Evolutionary conservation across 306 rosid species (phyloP).

Genomic region (Dryas drummondii): DNA sequence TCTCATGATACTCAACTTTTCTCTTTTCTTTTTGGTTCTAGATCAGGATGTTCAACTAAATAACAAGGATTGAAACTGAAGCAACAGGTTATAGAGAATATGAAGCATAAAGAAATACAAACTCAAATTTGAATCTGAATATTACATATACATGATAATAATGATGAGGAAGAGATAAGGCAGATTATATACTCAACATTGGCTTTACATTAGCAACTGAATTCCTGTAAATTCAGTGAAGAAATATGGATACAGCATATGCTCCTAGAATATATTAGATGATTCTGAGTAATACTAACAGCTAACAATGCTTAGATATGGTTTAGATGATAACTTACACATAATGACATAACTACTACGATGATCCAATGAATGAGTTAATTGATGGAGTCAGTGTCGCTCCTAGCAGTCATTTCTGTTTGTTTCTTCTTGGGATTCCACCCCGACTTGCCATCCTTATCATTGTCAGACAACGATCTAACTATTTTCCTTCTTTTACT

Average conservation of each 20-base stretch:
- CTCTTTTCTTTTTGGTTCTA: background rate
- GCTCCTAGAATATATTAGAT: background rate
- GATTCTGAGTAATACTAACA: background rate
- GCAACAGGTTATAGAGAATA: background rate
- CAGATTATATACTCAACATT: background rate
- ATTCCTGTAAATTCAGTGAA: background rate
- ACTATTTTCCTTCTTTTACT: conserved; percentile 65
- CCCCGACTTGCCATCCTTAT: conserved; percentile 30
- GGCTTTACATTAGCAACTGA: background rate
- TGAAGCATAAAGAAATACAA: background rate
- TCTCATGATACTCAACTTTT: background rate
- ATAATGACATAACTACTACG: background rate
- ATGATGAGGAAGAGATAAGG: background rate
- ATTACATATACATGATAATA: background rate
- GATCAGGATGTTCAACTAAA: conserved; percentile 2
- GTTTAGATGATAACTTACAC: conserved; percentile 8
- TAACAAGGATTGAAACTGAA: background rate
- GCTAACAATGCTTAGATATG: background rate
- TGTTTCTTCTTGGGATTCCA: conserved; percentile 9
- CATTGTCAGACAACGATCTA: conserved; percentile 32
- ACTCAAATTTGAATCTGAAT: background rate
- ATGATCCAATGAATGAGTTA: conserved; percentile 6
- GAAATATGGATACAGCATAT: background rate
- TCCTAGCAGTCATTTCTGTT: conserved; percentile 18
- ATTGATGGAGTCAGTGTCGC: background rate